phyloP scores from a whole-genome alignment of 768 basidiomycete genomes.

The Floccularia luteovirens region DNA sequence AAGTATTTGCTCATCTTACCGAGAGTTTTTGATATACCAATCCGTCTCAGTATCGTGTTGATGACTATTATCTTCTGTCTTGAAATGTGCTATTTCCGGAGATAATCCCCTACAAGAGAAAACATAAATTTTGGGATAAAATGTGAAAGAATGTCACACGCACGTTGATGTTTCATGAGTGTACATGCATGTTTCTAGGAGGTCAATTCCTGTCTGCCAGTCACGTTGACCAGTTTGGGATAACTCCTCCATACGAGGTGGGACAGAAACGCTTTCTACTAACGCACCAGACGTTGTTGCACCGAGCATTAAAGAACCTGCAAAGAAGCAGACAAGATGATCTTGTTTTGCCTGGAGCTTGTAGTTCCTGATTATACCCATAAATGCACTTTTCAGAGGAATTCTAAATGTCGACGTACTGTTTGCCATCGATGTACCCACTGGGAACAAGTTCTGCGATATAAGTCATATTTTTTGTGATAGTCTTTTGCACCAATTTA shows the following conservation, averaged over 20 bases:
- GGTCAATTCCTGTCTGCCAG: constrained; percentile 55
- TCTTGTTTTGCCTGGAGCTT: constrained; percentile 62
- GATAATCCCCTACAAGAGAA: background rate
- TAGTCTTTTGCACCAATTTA: constrained; percentile 47
- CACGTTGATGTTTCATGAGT: constrained; percentile 19
- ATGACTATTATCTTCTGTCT: background rate
- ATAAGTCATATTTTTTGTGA: constrained; percentile 42
- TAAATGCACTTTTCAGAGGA: background rate
- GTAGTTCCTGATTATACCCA: constrained; percentile 34
- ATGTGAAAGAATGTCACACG: background rate
- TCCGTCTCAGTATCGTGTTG: background rate
- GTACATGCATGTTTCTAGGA: constrained; percentile 64
- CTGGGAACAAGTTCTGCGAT: constrained; percentile 56
- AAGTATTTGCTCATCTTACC: background rate
- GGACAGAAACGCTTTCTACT: constrained; percentile 33
- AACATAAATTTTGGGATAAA: no score
- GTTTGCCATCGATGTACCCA: background rate
- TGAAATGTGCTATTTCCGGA: constrained; percentile 3
- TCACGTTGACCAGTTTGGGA: constrained; percentile 44
- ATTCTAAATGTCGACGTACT: background rate
- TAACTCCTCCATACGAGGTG: constrained; percentile 41
- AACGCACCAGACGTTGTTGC: constrained; percentile 44
- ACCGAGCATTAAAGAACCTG: constrained; percentile 68
- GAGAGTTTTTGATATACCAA: constrained; percentile 2
- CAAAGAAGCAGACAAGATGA: constrained; percentile 78